Evolutionary conservation across 1,139 yeast genomes (phyloP), one percentile per base, ranked within the genome.

Genomic region (Saccharomyces hybrid): DNA sequence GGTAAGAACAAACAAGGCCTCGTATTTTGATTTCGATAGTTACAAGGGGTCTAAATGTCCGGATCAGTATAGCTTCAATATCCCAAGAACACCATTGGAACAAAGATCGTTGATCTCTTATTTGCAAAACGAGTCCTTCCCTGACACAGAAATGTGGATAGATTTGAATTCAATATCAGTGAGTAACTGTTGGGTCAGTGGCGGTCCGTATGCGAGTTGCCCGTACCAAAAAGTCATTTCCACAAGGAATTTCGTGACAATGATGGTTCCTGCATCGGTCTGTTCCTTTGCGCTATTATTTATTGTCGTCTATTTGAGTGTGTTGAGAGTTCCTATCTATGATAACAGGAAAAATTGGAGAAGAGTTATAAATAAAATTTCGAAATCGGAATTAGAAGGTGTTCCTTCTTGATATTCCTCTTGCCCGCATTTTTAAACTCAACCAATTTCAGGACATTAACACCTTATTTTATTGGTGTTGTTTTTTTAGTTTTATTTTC

Each of bases 81-180:
- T 82, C 0, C 98, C 98, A 0, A 63, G 68, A 7, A 73, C 80
- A 0, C 76, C 85, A 0, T 55, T 78, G 4, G 79, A 82, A 56
- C 79, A 79, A 55, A 55, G 57, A 3, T 62, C 73, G 0, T 60
- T 77, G 9, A 55, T 64, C 13, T 51, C 56, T 26, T 61, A 58
- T 71, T 29, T 67, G 53, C 28, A 48, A 2, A 48, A 58, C 1
- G 26, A 53, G 3, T 53, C 55, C 7, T 51, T 58, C 3, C 51
- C 13, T 41, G 59, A 41, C 41, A 38, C 47, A 0, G 55, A 58
- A 0, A 75, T 85, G 0, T 93, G 98, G 98, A 80, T 90, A 3
- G 93, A 90, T 68, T 63, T 90, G 59, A 93, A 93, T 67, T 89
- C 93, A 31, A 76, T 93, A 16, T 80, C 89, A 0, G 82, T 83